phyloP scores from a whole-genome alignment of 179 eudicot genomes.

The Pouteria campechiana region DNA sequence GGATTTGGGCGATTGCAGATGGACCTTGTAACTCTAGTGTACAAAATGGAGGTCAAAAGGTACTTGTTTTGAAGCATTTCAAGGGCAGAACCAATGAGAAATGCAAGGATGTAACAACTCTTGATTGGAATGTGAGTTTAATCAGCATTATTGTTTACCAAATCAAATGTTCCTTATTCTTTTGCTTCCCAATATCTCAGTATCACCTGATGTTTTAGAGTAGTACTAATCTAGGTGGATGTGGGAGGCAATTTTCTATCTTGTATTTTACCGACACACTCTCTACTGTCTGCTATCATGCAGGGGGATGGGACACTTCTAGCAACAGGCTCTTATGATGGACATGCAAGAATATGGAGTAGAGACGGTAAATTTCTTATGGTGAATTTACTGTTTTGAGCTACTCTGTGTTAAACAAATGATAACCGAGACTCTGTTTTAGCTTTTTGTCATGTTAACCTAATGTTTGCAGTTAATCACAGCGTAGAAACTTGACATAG shows the following conservation, averaged over 20 bases:
- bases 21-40: constrained; percentile 28
- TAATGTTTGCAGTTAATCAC: too few species aligned
- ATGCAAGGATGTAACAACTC: constrained; percentile 94
- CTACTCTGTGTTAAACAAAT: neutral
- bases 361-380: constrained; percentile 59
- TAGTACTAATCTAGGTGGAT: too few species aligned
- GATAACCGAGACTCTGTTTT: too few species aligned
- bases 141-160: too few species aligned
- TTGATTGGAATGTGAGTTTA: constrained; percentile 96
- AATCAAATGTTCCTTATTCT: too few species aligned
- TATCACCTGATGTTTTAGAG: too few species aligned
- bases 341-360: constrained; percentile 91
- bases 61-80: constrained; percentile 64
- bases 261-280: too few species aligned
- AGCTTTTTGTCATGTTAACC: too few species aligned
- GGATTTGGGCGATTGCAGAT: constrained; percentile 71
- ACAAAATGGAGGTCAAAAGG: constrained; percentile 33
- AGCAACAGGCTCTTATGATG: constrained; percentile 96
- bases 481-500: too few species aligned
- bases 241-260: too few species aligned
- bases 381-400: too few species aligned
- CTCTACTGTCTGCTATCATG: neutral
- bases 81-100: constrained; percentile 83
- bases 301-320: constrained; percentile 93
- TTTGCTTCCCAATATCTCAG: too few species aligned